Evolutionary conservation across 495 filamentous ascomycete species (phyloP).

Genomic region (Annulohypoxylon stygium): DNA sequence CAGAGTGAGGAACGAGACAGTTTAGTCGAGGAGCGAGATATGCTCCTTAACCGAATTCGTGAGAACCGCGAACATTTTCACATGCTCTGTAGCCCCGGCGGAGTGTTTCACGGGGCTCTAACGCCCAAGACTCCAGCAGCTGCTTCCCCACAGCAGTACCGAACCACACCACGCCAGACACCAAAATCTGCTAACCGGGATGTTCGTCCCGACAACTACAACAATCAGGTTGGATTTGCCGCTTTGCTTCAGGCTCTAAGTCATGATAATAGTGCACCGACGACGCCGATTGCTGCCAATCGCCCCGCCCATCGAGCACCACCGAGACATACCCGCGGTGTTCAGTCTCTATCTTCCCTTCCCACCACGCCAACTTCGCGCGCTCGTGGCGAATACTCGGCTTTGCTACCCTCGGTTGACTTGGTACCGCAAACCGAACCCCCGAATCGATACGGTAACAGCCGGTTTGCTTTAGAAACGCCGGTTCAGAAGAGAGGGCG

Average conservation of each 20-base stretch:
- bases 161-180: constrained; percentile 62
- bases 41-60: constrained; percentile 83
- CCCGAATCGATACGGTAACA: constrained; percentile 53
- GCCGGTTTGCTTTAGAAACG: constrained; percentile 48
- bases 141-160: constrained; percentile 63
- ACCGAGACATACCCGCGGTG: constrained; percentile 73
- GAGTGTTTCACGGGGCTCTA: constrained; percentile 65
- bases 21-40: constrained; percentile 77
- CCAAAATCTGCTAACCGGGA: constrained; percentile 58
- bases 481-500: constrained; percentile 56
- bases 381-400: constrained; percentile 59
- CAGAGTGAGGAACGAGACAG: constrained; percentile 75
- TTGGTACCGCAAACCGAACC: constrained; percentile 70
- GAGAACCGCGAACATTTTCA: constrained; percentile 89
- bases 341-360: constrained; percentile 83
- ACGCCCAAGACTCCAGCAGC: constrained; percentile 66
- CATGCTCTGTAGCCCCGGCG: constrained; percentile 70
- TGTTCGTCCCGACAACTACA: constrained; percentile 55
- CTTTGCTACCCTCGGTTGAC: constrained; percentile 66
- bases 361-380: constrained; percentile 76
- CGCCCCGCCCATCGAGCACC: constrained; percentile 60
- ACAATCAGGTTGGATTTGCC: constrained; percentile 72
- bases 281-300: constrained; percentile 61
- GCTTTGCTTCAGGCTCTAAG: constrained; percentile 82
- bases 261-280: constrained; percentile 76